phyloP scores from a whole-genome alignment of 2,329 filamentous ascomycete genomes.

The Bipolaris cookei region DNA sequence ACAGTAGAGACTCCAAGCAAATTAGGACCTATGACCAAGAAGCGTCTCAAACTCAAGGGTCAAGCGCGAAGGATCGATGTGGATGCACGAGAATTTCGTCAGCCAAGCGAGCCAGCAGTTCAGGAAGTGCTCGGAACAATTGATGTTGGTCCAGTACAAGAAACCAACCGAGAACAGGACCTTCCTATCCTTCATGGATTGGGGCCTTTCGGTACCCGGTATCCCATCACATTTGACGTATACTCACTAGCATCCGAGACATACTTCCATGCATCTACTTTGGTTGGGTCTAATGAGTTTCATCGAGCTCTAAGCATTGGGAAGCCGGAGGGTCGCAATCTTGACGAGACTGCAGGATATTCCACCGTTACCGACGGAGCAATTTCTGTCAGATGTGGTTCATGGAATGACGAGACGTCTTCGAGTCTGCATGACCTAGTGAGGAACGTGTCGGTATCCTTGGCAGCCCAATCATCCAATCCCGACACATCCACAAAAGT shows the following conservation, averaged over 20 bases:
- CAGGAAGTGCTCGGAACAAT: slow-evolving; percentile 22
- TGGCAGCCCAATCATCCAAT: slow-evolving; percentile 1
- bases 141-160: slow-evolving; percentile 3
- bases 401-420: slow-evolving; percentile 63
- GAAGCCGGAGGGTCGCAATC: slow-evolving; percentile 38
- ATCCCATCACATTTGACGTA: slow-evolving; percentile 61
- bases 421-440: slow-evolving; percentile 41
- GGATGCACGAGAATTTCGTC: slow-evolving; percentile 54
- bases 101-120: slow-evolving; percentile 48
- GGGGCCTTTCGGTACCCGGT: slow-evolving; percentile 56
- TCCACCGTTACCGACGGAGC: slow-evolving; percentile 48
- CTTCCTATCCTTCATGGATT: slow-evolving; percentile 50
- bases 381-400: slow-evolving; percentile 54
- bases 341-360: slow-evolving; percentile 53
- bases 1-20: background rate
- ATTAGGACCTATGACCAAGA: slow-evolving; percentile 22
- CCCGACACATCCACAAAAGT: background rate
- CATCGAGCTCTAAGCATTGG: slow-evolving; percentile 49
- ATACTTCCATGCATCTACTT: slow-evolving; percentile 63
- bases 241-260: slow-evolving; percentile 58
- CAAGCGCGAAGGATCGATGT: slow-evolving; percentile 56
- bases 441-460: slow-evolving; percentile 12
- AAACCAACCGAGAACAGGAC: slow-evolving; percentile 10
- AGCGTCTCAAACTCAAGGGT: slow-evolving; percentile 44
- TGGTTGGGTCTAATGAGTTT: slow-evolving; percentile 65